Evolutionary conservation across 2,329 filamentous ascomycete species (phyloP).

Genomic region (Akanthomyces uredinophilus): DNA sequence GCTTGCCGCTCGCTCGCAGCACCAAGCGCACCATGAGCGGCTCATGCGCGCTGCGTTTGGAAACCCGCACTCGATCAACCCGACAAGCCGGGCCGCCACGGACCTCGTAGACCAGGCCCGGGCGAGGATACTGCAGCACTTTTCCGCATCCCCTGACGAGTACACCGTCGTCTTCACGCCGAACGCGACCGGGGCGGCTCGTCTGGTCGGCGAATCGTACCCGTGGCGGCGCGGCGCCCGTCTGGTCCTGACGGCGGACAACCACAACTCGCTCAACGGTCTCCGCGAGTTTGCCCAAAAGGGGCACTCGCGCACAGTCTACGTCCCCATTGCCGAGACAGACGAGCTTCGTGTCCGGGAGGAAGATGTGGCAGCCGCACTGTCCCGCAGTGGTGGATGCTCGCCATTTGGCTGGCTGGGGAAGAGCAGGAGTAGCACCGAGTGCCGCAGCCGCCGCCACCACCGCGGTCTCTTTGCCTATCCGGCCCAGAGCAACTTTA

Average conservation of each 20-base stretch:
- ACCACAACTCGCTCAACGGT: constrained; percentile 39
- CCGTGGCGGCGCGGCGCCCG: constrained; percentile 23
- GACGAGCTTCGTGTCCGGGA: constrained; percentile 28
- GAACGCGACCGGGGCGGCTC: constrained; percentile 35
- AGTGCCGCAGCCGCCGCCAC: neutral
- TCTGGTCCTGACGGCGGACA: constrained; percentile 35
- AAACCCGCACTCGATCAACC: constrained; percentile 37
- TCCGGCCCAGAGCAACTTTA: constrained; percentile 43
- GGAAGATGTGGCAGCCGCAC: constrained; percentile 20
- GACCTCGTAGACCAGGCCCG: constrained; percentile 28
- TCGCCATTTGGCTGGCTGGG: neutral
- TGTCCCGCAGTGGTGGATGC: constrained; percentile 16
- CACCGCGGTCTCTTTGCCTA: constrained; percentile 37
- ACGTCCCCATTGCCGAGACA: constrained; percentile 24
- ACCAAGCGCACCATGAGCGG: constrained; percentile 27
- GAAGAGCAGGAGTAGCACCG: neutral
- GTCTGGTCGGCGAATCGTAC: constrained; percentile 36
- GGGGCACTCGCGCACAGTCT: constrained; percentile 22
- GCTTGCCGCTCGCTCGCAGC: constrained; percentile 30
- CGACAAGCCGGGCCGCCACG: constrained; percentile 32
- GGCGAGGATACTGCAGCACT: constrained; percentile 27
- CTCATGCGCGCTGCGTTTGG: constrained; percentile 28
- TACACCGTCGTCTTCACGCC: constrained; percentile 37
- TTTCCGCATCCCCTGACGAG: constrained; percentile 32
- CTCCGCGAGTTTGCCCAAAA: constrained; percentile 32